These are phyloP conservation scores for Penicillium cosmopolitanum DNA, from an alignment of 495 filamentous ascomycete species.

Conservation along the genomic window DNA sequence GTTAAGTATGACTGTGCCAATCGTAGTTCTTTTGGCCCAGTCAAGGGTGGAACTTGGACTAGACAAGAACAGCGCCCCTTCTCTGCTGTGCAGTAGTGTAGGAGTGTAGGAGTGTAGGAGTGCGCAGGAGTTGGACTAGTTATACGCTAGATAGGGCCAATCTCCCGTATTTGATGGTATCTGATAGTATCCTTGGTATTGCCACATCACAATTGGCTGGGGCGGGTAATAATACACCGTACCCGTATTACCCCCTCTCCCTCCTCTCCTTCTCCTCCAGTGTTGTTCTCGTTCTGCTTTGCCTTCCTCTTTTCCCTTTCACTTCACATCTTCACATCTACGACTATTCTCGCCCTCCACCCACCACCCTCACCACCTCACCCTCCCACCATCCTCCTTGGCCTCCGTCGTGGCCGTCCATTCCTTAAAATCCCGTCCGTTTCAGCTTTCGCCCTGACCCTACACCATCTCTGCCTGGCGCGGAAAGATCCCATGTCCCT, in stretches of 20 bases:
- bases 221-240: not conserved
- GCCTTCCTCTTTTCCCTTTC: slow-evolving; percentile 35
- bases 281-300: slow-evolving; percentile 23
- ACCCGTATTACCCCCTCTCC: not conserved
- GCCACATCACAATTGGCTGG: slow-evolving; percentile 5
- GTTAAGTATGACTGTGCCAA: not conserved
- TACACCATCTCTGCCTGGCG: slow-evolving; percentile 32
- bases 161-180: no score
- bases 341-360: slow-evolving; percentile 24
- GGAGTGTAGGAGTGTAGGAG: no score
- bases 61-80: no score
- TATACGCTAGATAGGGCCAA: no score
- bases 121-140: no score
- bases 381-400: slow-evolving; percentile 23
- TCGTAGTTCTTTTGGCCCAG: slow-evolving; percentile 12
- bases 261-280: slow-evolving; percentile 26
- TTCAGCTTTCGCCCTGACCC: slow-evolving; percentile 10
- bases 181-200: not conserved
- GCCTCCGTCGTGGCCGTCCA: slow-evolving; percentile 53
- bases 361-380: slow-evolving; percentile 6
- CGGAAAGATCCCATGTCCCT: slow-evolving; percentile 43
- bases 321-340: slow-evolving; percentile 32
- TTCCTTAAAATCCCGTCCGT: slow-evolving; percentile 36
- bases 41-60: slow-evolving; percentile 10
- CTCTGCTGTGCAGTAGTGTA: no score